Evolutionary conservation across 768 basidiomycete genomes (phyloP).

Genomic region (Naganishia kalamii): DNA sequence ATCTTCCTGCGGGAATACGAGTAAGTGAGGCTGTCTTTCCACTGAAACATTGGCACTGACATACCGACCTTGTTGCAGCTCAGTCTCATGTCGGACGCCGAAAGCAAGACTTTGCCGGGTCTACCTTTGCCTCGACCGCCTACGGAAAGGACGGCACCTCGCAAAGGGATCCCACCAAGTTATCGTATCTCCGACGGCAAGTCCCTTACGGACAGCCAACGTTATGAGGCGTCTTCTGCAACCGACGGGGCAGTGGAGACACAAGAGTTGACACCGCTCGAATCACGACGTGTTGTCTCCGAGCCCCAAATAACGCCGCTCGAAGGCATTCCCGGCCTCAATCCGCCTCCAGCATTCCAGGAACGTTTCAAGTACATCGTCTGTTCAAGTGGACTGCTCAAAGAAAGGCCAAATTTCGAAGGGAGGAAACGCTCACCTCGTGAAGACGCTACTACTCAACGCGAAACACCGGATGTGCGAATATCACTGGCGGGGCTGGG

Average conservation of each 20-base stretch:
- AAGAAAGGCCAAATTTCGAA: conserved; percentile 27
- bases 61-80: neutral
- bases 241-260: neutral
- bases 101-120: neutral
- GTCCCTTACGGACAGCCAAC: too few species aligned
- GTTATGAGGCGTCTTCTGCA: too few species aligned
- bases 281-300: neutral
- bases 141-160: neutral
- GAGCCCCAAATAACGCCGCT: neutral
- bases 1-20: neutral
- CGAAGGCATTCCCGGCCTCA: neutral
- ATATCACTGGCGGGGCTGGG: neutral
- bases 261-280: neutral
- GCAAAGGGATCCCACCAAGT: neutral
- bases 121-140: neutral
- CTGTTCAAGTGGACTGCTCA: conserved; percentile 37
- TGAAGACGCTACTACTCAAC: too few species aligned
- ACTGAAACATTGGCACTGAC: neutral
- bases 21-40: neutral
- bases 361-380: conserved; percentile 43
- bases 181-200: too few species aligned
- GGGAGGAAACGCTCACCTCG: too few species aligned
- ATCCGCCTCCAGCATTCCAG: conserved; percentile 29
- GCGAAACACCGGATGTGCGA: too few species aligned
- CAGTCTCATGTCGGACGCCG: neutral